These are phyloP conservation scores for Phialophora verrucosa DNA, from an alignment of 2,329 filamentous ascomycete genomes.

Conservation along the genomic window DNA sequence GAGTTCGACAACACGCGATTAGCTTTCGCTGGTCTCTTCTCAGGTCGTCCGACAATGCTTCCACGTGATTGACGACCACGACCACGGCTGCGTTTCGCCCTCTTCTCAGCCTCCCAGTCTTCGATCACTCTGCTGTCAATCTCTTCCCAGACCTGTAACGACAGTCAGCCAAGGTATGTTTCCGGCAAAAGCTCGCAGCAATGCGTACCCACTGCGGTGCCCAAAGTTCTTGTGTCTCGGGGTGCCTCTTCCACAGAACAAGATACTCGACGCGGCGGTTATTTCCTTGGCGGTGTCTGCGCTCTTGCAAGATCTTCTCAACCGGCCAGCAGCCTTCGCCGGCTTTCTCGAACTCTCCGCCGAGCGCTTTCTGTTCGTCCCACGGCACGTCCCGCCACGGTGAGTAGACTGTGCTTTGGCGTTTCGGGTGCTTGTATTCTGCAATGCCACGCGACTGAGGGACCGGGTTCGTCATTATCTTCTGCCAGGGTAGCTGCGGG, in stretches of 20 bases:
- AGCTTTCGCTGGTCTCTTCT: background rate
- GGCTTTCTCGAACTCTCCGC: slow-evolving; percentile 15
- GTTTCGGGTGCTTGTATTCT: slow-evolving; percentile 28
- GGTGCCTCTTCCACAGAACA: slow-evolving; percentile 36
- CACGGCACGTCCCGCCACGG: slow-evolving; percentile 20
- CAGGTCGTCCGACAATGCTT: background rate
- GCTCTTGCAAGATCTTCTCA: slow-evolving; percentile 45
- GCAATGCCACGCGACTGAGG: slow-evolving; percentile 10
- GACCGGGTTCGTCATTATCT: slow-evolving; percentile 34
- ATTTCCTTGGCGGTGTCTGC: slow-evolving; percentile 35
- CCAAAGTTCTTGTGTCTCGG: slow-evolving; percentile 32
- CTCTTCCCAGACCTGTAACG: background rate
- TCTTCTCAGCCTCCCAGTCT: background rate
- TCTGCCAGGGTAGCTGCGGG: slow-evolving; percentile 13
- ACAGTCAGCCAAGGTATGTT: background rate
- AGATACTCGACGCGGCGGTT: slow-evolving; percentile 28
- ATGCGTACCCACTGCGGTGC: slow-evolving; percentile 36
- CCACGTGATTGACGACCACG: background rate
- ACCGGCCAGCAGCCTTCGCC: slow-evolving; percentile 33
- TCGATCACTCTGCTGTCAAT: background rate
- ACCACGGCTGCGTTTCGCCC: slow-evolving; percentile 6
- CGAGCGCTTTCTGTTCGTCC: slow-evolving; percentile 31
- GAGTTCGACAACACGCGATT: slow-evolving; percentile 24
- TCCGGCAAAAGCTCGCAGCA: background rate
- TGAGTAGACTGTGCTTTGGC: slow-evolving; percentile 24